Evolutionary conservation across 208 protist species (phyloP), one percentile per base, ranked within the genome.

Genomic region (Balamuthia mandrillaris): DNA sequence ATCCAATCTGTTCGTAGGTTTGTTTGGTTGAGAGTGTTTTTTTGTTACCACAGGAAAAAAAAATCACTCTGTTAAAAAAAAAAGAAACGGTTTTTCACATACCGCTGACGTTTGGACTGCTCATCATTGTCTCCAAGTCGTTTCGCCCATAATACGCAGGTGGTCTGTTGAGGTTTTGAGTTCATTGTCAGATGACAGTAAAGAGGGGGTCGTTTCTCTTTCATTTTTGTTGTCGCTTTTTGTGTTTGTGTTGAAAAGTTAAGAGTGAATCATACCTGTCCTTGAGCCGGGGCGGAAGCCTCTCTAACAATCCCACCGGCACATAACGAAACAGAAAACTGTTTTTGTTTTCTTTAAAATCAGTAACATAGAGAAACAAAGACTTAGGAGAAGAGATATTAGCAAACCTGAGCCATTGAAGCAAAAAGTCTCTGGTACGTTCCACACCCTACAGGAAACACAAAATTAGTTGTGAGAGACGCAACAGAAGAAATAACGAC

Each of bases 371-470:
- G n/a, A n/a, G n/a, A n/a, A n/a, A n/a, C n/a, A n/a, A n/a, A n/a
- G n/a, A n/a, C n/a, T n/a, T n/a, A n/a, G n/a, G n/a, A n/a, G n/a
- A n/a, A n/a, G n/a, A n/a, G n/a, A n/a, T n/a, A n/a, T n/a, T n/a
- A n/a, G n/a, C n/a, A n/a, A n/a, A n/a, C n/a, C 96, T 97, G 18
- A 98, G 89, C 96, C 96, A 98, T 87, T 99, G 96, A 45, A 97
- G 95, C 45, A 98, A 81, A 88, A 98, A 98, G 41, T 93, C 92
- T 42, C 97, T 93, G 14, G 96, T 98, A 16, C 61, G 88, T 29
- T 89, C 84, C 3, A 94, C 88, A 56, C 90, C 90, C 35, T 86
- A 29, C 18, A 29, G n/a, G n/a, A n/a, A n/a, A n/a, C n/a, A n/a
- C 70, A 93, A 86, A 60, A 95, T 85, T 31, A 93, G 14, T 16